Percentiles rank a stretch among this genome's conserved stretches.
Evolutionary conservation across 2,329 filamentous ascomycete species (phyloP).

Genomic region (Dothideomycetes sp.): DNA sequence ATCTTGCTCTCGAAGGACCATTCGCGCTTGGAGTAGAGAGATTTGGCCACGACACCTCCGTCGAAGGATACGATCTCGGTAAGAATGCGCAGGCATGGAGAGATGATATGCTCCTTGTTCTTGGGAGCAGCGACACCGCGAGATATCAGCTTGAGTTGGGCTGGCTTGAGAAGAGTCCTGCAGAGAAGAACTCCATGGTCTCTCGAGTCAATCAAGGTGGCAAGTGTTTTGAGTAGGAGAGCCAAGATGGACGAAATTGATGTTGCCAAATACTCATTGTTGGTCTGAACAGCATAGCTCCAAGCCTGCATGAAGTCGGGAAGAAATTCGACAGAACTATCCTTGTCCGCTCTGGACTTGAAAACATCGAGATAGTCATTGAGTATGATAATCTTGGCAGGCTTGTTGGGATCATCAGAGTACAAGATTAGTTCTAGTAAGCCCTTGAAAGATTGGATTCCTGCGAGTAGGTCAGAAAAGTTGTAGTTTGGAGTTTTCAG

Average conservation of each 20-base stretch:
- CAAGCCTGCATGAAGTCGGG: constrained; percentile 77
- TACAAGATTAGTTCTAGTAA: constrained; percentile 57
- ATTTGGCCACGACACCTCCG: constrained; percentile 67
- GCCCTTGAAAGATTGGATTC: constrained; percentile 57
- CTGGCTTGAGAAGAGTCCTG: constrained; percentile 68
- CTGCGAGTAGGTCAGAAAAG: constrained; percentile 25
- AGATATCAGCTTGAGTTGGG: constrained; percentile 69
- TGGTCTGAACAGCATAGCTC: constrained; percentile 69
- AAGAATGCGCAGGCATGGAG: constrained; percentile 74
- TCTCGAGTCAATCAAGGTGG: constrained; percentile 60
- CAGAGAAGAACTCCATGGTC: constrained; percentile 68
- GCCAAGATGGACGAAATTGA: constrained; percentile 71
- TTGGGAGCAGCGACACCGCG: constrained; percentile 70
- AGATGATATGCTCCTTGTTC: constrained; percentile 77
- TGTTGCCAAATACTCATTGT: constrained; percentile 71
- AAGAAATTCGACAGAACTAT: constrained; percentile 55
- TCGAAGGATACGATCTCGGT: constrained; percentile 80
- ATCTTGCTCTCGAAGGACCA: constrained; percentile 61
- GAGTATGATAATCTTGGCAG: constrained; percentile 46
- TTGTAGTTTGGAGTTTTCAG: not conserved
- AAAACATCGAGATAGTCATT: constrained; percentile 57
- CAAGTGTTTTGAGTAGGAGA: constrained; percentile 68
- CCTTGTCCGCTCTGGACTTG: constrained; percentile 36
- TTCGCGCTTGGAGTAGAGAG: constrained; percentile 62
- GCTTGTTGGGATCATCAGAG: constrained; percentile 35